phyloP scores from a whole-genome alignment of 2,329 filamentous ascomycete species.

The Chaetoscypha palmicola region DNA sequence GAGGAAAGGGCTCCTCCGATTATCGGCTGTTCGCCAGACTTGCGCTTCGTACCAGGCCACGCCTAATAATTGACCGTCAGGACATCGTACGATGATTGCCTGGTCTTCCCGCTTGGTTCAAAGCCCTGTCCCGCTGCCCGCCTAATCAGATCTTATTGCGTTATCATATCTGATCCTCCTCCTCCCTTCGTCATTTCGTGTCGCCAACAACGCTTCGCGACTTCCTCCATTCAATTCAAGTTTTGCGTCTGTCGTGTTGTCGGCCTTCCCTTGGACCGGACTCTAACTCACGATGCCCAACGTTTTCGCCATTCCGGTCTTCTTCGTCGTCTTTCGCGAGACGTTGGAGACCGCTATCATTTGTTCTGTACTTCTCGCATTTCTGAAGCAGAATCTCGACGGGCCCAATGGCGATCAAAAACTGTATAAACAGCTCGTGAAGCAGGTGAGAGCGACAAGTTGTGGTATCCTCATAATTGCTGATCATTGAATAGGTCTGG shows the following conservation, averaged over 20 bases:
- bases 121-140: no score
- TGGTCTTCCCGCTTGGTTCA: no score
- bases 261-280: no score
- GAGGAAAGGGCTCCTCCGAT: no score
- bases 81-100: no score
- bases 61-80: no score
- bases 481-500: slow-evolving; percentile 45
- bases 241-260: no score
- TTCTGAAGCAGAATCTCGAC: slow-evolving; percentile 72
- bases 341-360: slow-evolving; percentile 77
- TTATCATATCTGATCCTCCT: slow-evolving; percentile 15
- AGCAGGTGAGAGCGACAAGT: slow-evolving; percentile 37
- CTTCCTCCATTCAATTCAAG: slow-evolving; percentile 1
- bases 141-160: slow-evolving; percentile 16
- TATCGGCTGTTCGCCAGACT: no score
- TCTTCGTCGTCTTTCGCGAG: slow-evolving; percentile 88
- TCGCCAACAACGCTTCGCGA: not conserved
- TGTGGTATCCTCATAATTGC: not conserved
- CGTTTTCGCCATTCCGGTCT: slow-evolving; percentile 73
- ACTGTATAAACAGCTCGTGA: slow-evolving; percentile 60
- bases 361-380: slow-evolving; percentile 78
- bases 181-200: no score
- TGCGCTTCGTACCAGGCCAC: not conserved
- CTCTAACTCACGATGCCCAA: no score
- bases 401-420: slow-evolving; percentile 53